These are phyloP conservation scores for Melaleuca quinquenervia DNA, from an alignment of 345 rosid genomes.

Conservation along the genomic window DNA sequence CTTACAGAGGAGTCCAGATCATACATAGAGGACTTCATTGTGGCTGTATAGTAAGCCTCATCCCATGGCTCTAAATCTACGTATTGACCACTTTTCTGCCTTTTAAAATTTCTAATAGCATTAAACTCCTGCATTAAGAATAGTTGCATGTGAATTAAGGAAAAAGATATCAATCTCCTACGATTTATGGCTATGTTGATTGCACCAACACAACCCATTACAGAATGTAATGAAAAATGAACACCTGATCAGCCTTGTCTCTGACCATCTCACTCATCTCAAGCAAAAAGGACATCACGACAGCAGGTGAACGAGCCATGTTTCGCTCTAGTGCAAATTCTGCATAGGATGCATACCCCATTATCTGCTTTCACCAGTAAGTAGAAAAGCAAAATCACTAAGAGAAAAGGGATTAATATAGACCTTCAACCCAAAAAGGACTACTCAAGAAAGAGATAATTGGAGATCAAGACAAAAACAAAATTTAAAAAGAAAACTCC, in stretches of 20 bases:
- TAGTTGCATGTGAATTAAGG: slow-evolving; percentile 1
- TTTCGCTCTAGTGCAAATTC: slow-evolving; percentile 59
- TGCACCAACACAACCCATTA: neutral
- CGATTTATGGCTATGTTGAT: neutral
- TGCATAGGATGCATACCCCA: slow-evolving; percentile 67
- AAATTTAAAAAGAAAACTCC: neutral
- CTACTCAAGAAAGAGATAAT: neutral
- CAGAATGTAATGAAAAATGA: neutral
- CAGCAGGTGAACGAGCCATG: slow-evolving; percentile 77
- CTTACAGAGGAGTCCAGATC: slow-evolving; percentile 70
- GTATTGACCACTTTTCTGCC: slow-evolving; percentile 38
- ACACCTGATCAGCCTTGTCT: slow-evolving; percentile 77
- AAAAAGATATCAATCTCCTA: neutral
- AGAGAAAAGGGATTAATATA: neutral
- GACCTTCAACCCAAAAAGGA: neutral
- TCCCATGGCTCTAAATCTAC: slow-evolving; percentile 92
- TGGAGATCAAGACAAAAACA: neutral
- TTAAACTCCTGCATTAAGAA: slow-evolving; percentile 49
- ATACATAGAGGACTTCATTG: slow-evolving; percentile 72
- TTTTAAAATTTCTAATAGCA: slow-evolving; percentile 52
- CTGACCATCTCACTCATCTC: slow-evolving; percentile 72
- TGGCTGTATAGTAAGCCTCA: slow-evolving; percentile 71
- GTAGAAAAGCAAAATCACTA: neutral
- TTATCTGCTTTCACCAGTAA: slow-evolving; percentile 30
- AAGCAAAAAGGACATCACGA: slow-evolving; percentile 62